phyloP scores from a whole-genome alignment of 805 yeast species.

The Cyberlindnera euphorbiiphila region DNA sequence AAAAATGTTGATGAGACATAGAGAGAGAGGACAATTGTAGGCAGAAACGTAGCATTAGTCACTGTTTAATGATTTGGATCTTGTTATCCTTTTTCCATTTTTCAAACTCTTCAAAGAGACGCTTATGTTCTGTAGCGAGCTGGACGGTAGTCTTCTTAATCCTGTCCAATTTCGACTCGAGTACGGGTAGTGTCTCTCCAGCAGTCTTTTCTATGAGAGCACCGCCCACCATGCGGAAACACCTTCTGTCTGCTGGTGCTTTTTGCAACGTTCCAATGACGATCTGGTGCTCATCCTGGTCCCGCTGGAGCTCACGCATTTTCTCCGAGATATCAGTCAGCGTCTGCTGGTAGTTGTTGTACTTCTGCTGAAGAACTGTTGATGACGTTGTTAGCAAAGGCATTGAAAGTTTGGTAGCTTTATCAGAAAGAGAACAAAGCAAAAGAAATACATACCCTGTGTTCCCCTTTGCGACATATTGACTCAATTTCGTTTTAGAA shows the following conservation, averaged over 20 bases:
- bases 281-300: constrained; percentile 44
- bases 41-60: not conserved
- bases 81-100: constrained; percentile 37
- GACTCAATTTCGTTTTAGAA: too few relatives aligned
- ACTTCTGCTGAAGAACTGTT: constrained; percentile 40
- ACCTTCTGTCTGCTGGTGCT: constrained; percentile 59
- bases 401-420: too few relatives aligned
- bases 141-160: constrained; percentile 34
- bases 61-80: constrained; percentile 33
- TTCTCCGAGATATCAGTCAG: constrained; percentile 44
- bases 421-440: not conserved
- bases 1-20: too few relatives aligned
- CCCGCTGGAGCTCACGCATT: constrained; percentile 44
- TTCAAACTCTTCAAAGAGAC: constrained; percentile 36
- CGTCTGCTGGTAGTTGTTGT: constrained; percentile 48
- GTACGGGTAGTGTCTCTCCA: constrained; percentile 63
- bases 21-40: constrained; percentile 22
- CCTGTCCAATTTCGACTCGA: constrained; percentile 53
- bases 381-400: too few relatives aligned
- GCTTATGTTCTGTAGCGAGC: constrained; percentile 32
- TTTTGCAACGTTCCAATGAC: constrained; percentile 55
- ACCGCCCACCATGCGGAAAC: constrained; percentile 93
- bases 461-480: constrained; percentile 14
- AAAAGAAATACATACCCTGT: constrained; percentile 8
- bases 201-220: constrained; percentile 82